These are phyloP conservation scores for Schwanniomyces pseudopolymorphus DNA, from an alignment of 805 yeast genomes.

Conservation along the genomic window DNA sequence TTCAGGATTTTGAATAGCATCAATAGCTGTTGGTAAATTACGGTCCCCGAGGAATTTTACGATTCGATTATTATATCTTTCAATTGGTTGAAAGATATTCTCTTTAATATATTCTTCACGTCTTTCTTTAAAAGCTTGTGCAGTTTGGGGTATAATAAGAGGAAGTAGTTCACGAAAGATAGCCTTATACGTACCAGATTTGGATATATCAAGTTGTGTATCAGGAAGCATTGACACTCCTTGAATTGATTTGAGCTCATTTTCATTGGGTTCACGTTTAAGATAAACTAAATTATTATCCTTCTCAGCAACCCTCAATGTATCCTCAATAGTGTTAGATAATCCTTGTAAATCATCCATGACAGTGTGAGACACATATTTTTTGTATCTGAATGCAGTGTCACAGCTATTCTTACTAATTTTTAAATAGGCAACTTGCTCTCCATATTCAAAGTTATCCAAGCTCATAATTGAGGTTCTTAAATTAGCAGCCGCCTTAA, in stretches of 20 bases:
- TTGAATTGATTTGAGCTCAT: conserved; percentile 40
- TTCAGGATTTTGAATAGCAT: conserved; percentile 57
- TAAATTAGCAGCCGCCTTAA: conserved; percentile 67
- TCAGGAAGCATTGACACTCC: conserved; percentile 49
- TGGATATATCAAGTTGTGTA: conserved; percentile 16
- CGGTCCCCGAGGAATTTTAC: conserved; percentile 44
- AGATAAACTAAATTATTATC: conserved; percentile 83
- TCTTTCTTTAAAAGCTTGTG: conserved; percentile 68
- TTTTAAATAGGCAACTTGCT: conserved; percentile 60
- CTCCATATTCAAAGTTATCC: conserved; percentile 59
- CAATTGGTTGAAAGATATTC: conserved; percentile 45
- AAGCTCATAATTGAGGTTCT: conserved; percentile 55
- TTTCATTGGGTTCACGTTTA: conserved; percentile 54
- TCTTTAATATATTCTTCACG: conserved; percentile 54
- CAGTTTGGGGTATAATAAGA: conserved; percentile 58
- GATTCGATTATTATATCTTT: conserved; percentile 45
- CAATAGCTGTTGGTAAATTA: conserved; percentile 63
- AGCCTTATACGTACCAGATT: conserved; percentile 8
- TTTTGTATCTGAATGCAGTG: conserved; percentile 38
- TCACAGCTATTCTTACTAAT: conserved; percentile 40
- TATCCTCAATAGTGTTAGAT: conserved; percentile 39
- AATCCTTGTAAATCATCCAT: conserved; percentile 56
- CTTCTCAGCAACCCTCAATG: conserved; percentile 57
- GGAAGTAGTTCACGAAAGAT: conserved; percentile 70
- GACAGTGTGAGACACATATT: conserved; percentile 43